A percentile compares a stretch with the other conserved stretches of the same genome.
phyloP scores from a whole-genome alignment of 2,329 filamentous ascomycete species.

The Stagonosporopsis tanaceti region DNA sequence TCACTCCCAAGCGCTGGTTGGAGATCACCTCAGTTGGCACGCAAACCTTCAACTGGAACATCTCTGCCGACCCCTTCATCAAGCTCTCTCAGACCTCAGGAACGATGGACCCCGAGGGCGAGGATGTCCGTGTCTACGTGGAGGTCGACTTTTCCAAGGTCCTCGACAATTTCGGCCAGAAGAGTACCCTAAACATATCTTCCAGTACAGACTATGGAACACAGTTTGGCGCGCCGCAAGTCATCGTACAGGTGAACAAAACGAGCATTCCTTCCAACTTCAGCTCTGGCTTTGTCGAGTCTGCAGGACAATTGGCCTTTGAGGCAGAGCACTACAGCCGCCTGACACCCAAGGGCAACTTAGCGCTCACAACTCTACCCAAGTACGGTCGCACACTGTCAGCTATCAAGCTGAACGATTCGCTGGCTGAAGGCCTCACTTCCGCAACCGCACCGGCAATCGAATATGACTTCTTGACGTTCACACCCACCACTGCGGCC shows the following conservation, averaged over 20 bases:
- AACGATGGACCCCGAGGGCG: constrained; percentile 38
- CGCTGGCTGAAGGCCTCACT: constrained; percentile 39
- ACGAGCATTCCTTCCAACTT: constrained; percentile 44
- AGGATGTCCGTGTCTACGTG: constrained; percentile 49
- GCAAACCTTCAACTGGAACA: constrained; percentile 45
- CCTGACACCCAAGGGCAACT: constrained; percentile 34
- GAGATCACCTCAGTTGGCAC: constrained; percentile 49
- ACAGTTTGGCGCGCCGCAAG: constrained; percentile 38
- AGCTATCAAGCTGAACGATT: constrained; percentile 43
- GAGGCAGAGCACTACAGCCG: constrained; percentile 52
- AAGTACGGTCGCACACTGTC: constrained; percentile 49
- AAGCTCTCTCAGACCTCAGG: constrained; percentile 44
- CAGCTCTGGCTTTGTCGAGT: constrained; percentile 47
- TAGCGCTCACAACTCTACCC: constrained; percentile 41
- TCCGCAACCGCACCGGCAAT: constrained; percentile 41
- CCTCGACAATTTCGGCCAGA: constrained; percentile 34
- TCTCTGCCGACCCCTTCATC: constrained; percentile 49
- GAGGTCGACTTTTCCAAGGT: constrained; percentile 47
- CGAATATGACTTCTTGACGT: constrained; percentile 50
- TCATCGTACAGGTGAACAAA: constrained; percentile 47
- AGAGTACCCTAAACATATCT: constrained; percentile 46
- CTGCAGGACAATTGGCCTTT: constrained; percentile 44
- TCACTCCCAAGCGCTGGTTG: constrained; percentile 46
- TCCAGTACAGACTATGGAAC: constrained; percentile 51
- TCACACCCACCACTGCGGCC: constrained; percentile 40